These are phyloP conservation scores for Chytriomyces sp. DNA, from an alignment of 192 early-diverging fungal species.

Conservation along the genomic window DNA sequence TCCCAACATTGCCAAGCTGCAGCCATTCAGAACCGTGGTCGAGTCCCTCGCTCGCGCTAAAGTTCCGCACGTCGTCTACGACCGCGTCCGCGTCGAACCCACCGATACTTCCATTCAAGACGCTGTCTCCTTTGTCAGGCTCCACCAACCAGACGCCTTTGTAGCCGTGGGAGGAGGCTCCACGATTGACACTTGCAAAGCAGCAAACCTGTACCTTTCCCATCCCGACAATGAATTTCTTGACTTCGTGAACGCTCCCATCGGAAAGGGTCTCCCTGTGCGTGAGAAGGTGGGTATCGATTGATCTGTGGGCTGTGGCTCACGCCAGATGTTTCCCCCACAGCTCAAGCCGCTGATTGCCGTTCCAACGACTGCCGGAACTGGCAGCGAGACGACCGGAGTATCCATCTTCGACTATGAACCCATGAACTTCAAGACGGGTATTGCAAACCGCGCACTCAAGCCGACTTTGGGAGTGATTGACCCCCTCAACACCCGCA, in stretches of 20 bases:
- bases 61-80: conserved; percentile 74
- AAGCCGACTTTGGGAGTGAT: conserved; percentile 86
- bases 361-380: conserved; percentile 62
- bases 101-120: conserved; percentile 72
- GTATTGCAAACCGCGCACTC: conserved; percentile 81
- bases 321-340: too few relatives aligned
- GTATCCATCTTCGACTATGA: conserved; percentile 91
- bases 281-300: conserved; percentile 70
- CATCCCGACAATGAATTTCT: conserved; percentile 82
- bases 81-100: conserved; percentile 80
- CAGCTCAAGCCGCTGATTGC: background rate
- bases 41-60: conserved; percentile 71
- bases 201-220: conserved; percentile 82
- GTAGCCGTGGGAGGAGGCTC: conserved; percentile 91
- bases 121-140: conserved; percentile 78
- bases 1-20: conserved; percentile 65
- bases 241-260: conserved; percentile 92
- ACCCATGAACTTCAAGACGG: conserved; percentile 81
- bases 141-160: conserved; percentile 78
- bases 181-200: conserved; percentile 89
- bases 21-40: conserved; percentile 72
- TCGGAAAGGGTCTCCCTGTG: conserved; percentile 81
- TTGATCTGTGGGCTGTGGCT: too few relatives aligned
- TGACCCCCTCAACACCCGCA: conserved; percentile 84
- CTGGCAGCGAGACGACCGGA: conserved; percentile 90